Percentiles rank a stretch among this genome's conserved stretches.
phyloP scores from a whole-genome alignment of 805 yeast genomes.

The Vanderwaltozyma yarrowii region DNA sequence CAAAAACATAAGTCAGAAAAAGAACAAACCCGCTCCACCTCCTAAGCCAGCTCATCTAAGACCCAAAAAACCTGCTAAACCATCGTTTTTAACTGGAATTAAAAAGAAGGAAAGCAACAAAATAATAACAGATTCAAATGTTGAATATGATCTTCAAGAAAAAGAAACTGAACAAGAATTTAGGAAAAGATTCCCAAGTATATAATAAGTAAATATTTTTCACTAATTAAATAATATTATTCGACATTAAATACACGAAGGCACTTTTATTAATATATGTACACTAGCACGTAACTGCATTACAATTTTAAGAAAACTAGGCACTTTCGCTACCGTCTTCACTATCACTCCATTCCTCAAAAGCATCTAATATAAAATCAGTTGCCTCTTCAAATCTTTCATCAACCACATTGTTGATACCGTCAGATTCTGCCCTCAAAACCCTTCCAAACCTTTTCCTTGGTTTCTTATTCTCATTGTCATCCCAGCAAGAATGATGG shows the following conservation, averaged over 20 bases:
- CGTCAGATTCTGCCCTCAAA: slow-evolving; percentile 58
- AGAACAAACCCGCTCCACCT: slow-evolving; percentile 39
- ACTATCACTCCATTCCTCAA: slow-evolving; percentile 54
- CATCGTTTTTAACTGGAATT: slow-evolving; percentile 22
- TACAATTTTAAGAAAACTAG: too few species aligned
- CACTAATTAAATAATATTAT: too few species aligned
- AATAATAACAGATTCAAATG: too few species aligned
- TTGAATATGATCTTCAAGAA: too few species aligned
- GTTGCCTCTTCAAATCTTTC: slow-evolving; percentile 80
- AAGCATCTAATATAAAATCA: slow-evolving; percentile 71
- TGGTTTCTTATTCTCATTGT: slow-evolving; percentile 52
- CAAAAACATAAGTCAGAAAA: slow-evolving; percentile 6
- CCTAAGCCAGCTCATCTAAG: slow-evolving; percentile 33
- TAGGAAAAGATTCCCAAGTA: slow-evolving; percentile 51
- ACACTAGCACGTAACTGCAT: too few species aligned
- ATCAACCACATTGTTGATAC: slow-evolving; percentile 63
- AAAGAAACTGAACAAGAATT: slow-evolving; percentile 45
- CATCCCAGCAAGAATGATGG: slow-evolving; percentile 75
- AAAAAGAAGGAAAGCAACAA: too few species aligned
- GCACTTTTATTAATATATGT: too few species aligned
- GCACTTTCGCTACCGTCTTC: slow-evolving; percentile 7
- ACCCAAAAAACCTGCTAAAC: slow-evolving; percentile 34
- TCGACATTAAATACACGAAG: too few species aligned
- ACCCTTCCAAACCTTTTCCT: slow-evolving; percentile 90
- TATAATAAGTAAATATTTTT: slow-evolving; percentile 13